A percentile compares a stretch with the other conserved stretches of the same genome.
phyloP scores from a whole-genome alignment of 257 asterid genomes.

The Nemophila menziesii region DNA sequence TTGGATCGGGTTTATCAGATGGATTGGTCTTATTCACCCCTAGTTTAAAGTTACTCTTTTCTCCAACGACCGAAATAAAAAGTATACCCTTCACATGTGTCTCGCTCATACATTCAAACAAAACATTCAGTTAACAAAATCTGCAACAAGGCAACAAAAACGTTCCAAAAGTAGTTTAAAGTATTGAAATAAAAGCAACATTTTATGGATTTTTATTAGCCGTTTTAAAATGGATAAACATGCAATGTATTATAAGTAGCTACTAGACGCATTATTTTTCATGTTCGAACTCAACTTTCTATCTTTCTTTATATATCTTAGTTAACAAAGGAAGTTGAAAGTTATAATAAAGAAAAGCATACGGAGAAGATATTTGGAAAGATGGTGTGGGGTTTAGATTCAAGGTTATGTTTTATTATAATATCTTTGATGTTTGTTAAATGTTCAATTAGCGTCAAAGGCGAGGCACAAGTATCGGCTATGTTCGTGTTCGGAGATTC shows the following conservation, averaged over 20 bases:
- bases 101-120: conserved; percentile 1
- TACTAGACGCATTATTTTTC: neutral
- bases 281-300: neutral
- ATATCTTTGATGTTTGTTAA: neutral
- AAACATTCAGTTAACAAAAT: neutral
- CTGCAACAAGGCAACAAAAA: neutral
- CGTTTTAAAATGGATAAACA: neutral
- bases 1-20: no score
- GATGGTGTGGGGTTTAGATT: neutral
- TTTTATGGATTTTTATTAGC: neutral
- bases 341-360: neutral
- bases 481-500: conserved; percentile 82
- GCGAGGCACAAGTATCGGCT: conserved; percentile 39
- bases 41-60: no score
- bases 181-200: neutral
- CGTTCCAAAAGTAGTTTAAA: neutral
- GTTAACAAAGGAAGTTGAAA: neutral
- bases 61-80: no score
- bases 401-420: neutral
- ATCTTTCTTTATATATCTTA: neutral
- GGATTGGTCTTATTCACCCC: no score
- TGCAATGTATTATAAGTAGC: neutral
- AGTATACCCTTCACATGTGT: conserved; percentile 2
- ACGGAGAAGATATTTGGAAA: neutral
- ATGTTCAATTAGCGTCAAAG: neutral